Percentiles rank a stretch among this genome's conserved stretches.
phyloP scores from a whole-genome alignment of 768 basidiomycete genomes.

The Lentinula sp. region DNA sequence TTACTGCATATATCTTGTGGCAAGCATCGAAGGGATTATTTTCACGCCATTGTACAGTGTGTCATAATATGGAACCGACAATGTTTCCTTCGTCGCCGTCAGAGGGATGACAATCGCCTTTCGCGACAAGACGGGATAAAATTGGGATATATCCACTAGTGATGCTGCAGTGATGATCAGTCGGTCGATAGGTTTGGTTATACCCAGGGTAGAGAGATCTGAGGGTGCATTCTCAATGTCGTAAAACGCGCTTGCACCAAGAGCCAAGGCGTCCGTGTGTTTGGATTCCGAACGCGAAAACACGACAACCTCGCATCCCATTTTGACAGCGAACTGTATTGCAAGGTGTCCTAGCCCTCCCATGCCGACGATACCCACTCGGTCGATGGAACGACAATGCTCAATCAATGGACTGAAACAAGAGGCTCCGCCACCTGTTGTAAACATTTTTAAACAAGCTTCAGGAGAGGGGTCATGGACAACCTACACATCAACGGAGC shows the following conservation, averaged over 20 bases:
- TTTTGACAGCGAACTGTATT: conserved; percentile 25
- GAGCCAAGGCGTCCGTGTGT: conserved; percentile 19
- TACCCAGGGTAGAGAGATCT: conserved; percentile 13
- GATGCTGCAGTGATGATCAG: conserved; percentile 22
- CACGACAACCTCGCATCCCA: conserved; percentile 30
- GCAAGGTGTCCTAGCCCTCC: conserved; percentile 30
- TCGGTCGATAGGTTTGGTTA: conserved; percentile 16
- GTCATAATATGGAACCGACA: conserved; percentile 16
- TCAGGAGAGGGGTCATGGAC: background rate
- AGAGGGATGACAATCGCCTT: conserved; percentile 20
- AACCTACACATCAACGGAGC: conserved; percentile 28
- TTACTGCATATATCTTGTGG: conserved; percentile 2
- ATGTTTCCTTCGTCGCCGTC: conserved; percentile 15
- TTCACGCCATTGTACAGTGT: conserved; percentile 15
- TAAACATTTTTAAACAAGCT: background rate
- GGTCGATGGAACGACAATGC: conserved; percentile 18
- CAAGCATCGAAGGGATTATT: conserved; percentile 1
- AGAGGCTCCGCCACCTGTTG: conserved; percentile 22
- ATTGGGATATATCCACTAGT: conserved; percentile 5
- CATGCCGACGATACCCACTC: conserved; percentile 25
- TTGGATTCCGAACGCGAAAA: conserved; percentile 26
- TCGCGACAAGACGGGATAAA: conserved; percentile 17
- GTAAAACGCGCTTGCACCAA: conserved; percentile 28
- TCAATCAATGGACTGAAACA: conserved; percentile 19
- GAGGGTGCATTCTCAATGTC: conserved; percentile 16